phyloP scores from a whole-genome alignment of 768 basidiomycete genomes.

The Chalciporus pseudorubinellus region DNA sequence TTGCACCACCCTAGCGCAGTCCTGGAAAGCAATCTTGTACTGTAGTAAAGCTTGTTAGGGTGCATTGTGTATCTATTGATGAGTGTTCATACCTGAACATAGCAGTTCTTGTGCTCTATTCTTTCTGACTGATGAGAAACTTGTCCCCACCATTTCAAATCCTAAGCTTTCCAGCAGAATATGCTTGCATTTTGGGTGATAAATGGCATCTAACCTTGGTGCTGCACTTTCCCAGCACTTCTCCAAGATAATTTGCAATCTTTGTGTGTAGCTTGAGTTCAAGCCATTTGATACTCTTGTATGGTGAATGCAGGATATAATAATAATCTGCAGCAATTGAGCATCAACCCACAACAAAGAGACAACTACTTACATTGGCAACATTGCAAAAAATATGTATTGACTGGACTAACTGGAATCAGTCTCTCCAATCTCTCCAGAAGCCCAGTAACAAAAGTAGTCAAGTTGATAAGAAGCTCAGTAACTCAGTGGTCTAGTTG shows the following conservation, averaged over 20 bases:
- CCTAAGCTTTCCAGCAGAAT: background rate
- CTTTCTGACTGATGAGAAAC: background rate
- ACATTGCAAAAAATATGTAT: too few relatives aligned
- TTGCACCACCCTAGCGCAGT: background rate
- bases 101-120: too few relatives aligned
- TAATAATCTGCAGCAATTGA: too few relatives aligned
- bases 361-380: too few relatives aligned
- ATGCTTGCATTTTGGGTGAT: background rate
- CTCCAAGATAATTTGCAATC: background rate
- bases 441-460: too few relatives aligned
- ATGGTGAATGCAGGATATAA: background rate
- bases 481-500: too few relatives aligned
- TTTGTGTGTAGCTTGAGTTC: background rate
- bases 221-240: background rate
- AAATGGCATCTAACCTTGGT: background rate
- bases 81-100: too few relatives aligned
- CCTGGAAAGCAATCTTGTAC: background rate
- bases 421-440: too few relatives aligned
- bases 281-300: background rate
- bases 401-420: too few relatives aligned
- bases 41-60: background rate
- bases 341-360: too few relatives aligned
- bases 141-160: background rate
- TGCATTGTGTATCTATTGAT: background rate
- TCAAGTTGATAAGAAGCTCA: too few relatives aligned